These are phyloP conservation scores for Sugiyamaella castrensis DNA, from an alignment of 1,139 yeast species.

Conservation along the genomic window DNA sequence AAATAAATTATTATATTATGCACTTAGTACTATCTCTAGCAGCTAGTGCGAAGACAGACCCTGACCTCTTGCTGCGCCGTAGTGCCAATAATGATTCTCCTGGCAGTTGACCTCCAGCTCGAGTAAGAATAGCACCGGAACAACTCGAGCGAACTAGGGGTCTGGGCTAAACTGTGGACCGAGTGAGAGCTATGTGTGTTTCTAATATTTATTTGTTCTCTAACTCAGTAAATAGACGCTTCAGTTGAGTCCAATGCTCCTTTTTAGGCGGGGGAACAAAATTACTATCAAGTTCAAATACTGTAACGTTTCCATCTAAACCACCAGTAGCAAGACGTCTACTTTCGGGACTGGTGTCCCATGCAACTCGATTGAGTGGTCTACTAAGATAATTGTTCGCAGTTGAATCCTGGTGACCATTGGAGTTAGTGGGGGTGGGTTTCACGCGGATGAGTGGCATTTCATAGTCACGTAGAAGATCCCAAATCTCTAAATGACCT, in stretches of 20 bases:
- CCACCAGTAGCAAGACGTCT: conserved; percentile 39
- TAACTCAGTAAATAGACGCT: conserved; percentile 14
- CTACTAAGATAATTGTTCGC: conserved; percentile 15
- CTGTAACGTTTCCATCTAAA: conserved; percentile 35
- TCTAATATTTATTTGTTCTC: conserved; percentile 3
- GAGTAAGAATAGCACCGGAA: no score
- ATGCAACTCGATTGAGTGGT: conserved; percentile 33
- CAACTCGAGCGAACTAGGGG: background rate
- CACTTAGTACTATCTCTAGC: no score
- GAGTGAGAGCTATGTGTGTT: no score
- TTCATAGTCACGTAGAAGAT: conserved; percentile 43
- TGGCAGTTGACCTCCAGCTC: no score
- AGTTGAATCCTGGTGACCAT: conserved; percentile 2
- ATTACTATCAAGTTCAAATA: conserved; percentile 32
- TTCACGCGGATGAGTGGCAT: conserved; percentile 39
- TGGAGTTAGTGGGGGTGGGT: conserved; percentile 18
- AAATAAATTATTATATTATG: no score
- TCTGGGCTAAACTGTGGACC: no score
- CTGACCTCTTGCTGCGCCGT: no score
- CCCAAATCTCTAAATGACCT: conserved; percentile 55
- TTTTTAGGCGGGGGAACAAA: conserved; percentile 22
- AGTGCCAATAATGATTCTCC: no score
- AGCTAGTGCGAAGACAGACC: no score
- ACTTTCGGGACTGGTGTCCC: conserved; percentile 29
- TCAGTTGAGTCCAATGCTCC: conserved; percentile 26